phyloP scores from a whole-genome alignment of 2,329 filamentous ascomycete species.

The Furcasterigmium furcatum region DNA sequence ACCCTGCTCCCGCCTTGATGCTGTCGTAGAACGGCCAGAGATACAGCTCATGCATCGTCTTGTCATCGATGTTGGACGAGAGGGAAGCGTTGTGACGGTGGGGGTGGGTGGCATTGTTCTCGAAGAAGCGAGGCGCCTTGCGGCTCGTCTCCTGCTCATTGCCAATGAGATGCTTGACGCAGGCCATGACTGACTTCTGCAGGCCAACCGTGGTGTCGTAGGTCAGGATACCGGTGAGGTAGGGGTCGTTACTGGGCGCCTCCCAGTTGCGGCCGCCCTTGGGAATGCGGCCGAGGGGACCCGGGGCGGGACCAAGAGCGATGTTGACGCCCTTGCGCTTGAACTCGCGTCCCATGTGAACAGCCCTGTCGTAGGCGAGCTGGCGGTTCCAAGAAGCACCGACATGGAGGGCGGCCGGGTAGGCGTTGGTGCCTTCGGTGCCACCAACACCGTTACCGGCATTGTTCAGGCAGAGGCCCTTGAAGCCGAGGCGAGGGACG shows the following conservation, averaged over 20 bases:
- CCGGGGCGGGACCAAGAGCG: constrained; percentile 51
- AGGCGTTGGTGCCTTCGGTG: constrained; percentile 76
- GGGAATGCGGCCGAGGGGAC: constrained; percentile 43
- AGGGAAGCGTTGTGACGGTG: constrained; percentile 57
- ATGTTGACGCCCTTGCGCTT: constrained; percentile 75
- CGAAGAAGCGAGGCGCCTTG: constrained; percentile 1
- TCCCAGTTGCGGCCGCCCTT: constrained; percentile 60
- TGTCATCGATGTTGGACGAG: constrained; percentile 62
- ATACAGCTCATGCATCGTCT: constrained; percentile 63
- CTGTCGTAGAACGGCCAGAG: constrained; percentile 65
- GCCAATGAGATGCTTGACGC: constrained; percentile 49
- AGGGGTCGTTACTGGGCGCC: constrained; percentile 67
- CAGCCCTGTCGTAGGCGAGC: constrained; percentile 55
- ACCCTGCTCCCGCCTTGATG: constrained; percentile 51
- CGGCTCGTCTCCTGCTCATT: constrained; percentile 59
- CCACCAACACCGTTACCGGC: constrained; percentile 77
- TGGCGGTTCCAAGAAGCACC: constrained; percentile 79
- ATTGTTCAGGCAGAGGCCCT: constrained; percentile 78
- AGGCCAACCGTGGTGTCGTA: constrained; percentile 74
- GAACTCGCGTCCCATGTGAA: constrained; percentile 57
- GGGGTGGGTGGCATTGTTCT: neutral
- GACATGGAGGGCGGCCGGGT: constrained; percentile 73
- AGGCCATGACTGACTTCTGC: constrained; percentile 80
- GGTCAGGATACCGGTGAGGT: constrained; percentile 69
- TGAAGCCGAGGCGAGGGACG: constrained; percentile 67